Conservation (phyloP, 78 protist genomes). For the Dictyostelium purpureum region DNA sequence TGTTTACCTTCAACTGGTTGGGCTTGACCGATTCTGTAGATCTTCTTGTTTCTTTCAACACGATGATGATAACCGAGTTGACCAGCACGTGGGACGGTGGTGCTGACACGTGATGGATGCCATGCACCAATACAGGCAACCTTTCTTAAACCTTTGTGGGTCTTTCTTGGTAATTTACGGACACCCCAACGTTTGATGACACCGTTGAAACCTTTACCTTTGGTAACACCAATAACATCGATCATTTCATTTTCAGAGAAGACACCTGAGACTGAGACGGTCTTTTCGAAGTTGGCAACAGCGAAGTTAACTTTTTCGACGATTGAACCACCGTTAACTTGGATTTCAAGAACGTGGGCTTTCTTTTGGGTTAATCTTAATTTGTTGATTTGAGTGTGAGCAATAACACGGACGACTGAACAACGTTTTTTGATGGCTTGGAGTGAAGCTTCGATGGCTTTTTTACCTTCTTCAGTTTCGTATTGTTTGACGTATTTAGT, state of each 20-base stretch:
- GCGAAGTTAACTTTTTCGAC: slow-evolving; percentile 98
- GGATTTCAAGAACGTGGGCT: slow-evolving; percentile 99
- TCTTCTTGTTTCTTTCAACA: slow-evolving; percentile 99
- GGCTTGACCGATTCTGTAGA: slow-evolving; percentile 97
- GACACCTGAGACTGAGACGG: slow-evolving; percentile 92
- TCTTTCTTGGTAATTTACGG: slow-evolving; percentile 98
- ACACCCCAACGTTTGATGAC: slow-evolving; percentile 99
- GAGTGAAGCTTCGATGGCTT: slow-evolving; percentile 84
- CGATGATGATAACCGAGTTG: slow-evolving; percentile 99
- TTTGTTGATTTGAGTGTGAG: slow-evolving; percentile 98
- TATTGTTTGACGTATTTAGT: slow-evolving; percentile 93
- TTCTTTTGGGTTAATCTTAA: slow-evolving; percentile 95
- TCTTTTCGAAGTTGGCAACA: slow-evolving; percentile 94
- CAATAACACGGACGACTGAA: slow-evolving; percentile 98
- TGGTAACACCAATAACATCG: slow-evolving; percentile 98
- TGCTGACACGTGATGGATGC: slow-evolving; percentile 99
- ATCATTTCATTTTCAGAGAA: slow-evolving; percentile 95
- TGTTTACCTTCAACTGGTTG: slow-evolving; percentile 56
- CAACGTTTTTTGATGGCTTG: slow-evolving; percentile 96
- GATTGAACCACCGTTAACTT: slow-evolving; percentile 99
- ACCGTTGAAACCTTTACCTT: slow-evolving; percentile 99
- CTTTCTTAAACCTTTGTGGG: slow-evolving; percentile 99
- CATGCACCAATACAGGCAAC: slow-evolving; percentile 99
- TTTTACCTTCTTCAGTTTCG: slow-evolving; percentile 78
- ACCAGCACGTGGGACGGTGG: slow-evolving; percentile 99